These are phyloP conservation scores for Pseudogymnoascus sp. DNA, from an alignment of 2,329 filamentous ascomycete species.

Conservation along the genomic window DNA sequence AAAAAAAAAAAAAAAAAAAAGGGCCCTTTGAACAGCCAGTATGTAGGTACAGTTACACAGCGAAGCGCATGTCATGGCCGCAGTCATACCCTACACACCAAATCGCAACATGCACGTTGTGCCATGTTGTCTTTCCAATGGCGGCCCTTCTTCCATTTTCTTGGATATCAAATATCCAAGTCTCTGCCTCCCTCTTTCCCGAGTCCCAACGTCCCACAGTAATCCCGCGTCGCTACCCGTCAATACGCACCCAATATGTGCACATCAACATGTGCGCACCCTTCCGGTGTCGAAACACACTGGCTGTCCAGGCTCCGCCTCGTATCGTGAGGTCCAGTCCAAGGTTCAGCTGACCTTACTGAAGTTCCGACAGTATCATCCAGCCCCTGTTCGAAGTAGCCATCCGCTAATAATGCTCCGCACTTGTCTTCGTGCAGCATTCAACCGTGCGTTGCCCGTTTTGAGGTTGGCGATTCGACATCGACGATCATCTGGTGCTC, in stretches of 20 bases:
- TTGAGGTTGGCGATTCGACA: not conserved
- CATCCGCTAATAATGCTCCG: not conserved
- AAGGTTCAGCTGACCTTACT: not conserved
- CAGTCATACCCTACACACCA: not conserved
- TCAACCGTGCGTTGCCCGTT: not conserved
- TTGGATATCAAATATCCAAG: not conserved
- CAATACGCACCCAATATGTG: not conserved
- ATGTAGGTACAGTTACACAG: not conserved
- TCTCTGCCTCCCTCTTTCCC: not conserved
- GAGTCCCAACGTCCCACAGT: slow-evolving; percentile 1
- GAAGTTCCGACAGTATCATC: slow-evolving; percentile 5
- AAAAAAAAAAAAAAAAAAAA: not conserved
- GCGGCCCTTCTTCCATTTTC: not conserved
- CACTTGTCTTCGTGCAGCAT: not conserved
- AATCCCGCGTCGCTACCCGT: not conserved
- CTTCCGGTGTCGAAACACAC: not conserved
- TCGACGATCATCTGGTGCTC: not conserved
- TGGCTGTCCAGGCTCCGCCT: not conserved
- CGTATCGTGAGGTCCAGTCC: not conserved
- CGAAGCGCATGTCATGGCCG: not conserved
- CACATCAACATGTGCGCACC: not conserved
- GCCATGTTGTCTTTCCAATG: not conserved
- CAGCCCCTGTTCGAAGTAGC: slow-evolving; percentile 2
- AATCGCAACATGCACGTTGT: not conserved
- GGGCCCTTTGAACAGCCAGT: not conserved